Percentiles rank a stretch among this genome's conserved stretches.
phyloP scores from a whole-genome alignment of 1,284 basidiomycete genomes.

The Heliocybe sulcata region DNA sequence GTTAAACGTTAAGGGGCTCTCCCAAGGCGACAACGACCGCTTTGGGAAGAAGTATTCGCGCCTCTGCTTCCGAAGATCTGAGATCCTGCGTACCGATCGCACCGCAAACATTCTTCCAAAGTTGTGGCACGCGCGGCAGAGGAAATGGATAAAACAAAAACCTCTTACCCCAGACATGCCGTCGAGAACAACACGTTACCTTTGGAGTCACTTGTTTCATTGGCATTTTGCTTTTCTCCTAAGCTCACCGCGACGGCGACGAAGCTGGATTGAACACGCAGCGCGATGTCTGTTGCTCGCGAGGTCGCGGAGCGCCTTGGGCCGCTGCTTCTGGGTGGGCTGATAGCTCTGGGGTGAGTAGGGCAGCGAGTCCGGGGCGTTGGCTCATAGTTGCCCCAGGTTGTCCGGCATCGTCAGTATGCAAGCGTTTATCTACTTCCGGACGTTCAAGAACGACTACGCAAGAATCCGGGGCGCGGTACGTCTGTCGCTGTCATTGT shows the following conservation, averaged over 20 bases:
- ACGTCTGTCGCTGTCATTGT: not conserved
- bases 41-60: not conserved
- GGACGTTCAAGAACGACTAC: conserved; percentile 18
- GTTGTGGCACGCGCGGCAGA: not conserved
- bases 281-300: no score
- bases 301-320: conserved; percentile 8
- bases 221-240: no score
- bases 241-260: no score
- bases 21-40: not conserved
- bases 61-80: not conserved
- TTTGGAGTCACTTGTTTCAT: no score
- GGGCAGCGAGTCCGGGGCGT: not conserved
- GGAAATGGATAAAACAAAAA: not conserved
- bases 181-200: not conserved
- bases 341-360: conserved; percentile 18
- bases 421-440: conserved; percentile 21
- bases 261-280: no score
- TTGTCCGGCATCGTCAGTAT: conserved; percentile 18
- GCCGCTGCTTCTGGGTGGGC: conserved; percentile 19
- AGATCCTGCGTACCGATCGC: not conserved
- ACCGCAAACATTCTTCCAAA: not conserved
- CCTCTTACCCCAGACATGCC: not conserved
- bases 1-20: not conserved
- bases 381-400: conserved; percentile 9
- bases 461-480: conserved; percentile 14